phyloP scores from a whole-genome alignment of 2,329 filamentous ascomycete genomes.

The Rosellinia necatrix region DNA sequence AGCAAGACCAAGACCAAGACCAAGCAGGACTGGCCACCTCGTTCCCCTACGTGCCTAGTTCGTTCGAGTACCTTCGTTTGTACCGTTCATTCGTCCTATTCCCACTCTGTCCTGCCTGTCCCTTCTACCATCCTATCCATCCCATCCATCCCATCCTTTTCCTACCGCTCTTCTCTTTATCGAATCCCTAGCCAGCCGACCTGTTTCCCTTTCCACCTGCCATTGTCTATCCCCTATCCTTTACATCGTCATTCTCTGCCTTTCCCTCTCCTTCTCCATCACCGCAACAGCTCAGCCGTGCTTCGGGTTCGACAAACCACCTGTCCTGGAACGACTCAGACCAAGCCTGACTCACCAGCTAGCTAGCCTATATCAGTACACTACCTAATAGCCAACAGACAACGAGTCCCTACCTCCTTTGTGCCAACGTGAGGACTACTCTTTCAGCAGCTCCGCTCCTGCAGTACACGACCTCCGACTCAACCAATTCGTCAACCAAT shows the following conservation, averaged over 20 bases:
- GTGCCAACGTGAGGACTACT: constrained; percentile 33
- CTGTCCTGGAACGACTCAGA: constrained; percentile 36
- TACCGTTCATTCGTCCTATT: constrained; percentile 18
- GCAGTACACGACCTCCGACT: constrained; percentile 30
- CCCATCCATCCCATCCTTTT: constrained; percentile 36
- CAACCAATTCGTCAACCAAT: constrained; percentile 30
- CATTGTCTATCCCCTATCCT: constrained; percentile 39
- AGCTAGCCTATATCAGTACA: constrained; percentile 33
- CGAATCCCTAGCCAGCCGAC: constrained; percentile 34
- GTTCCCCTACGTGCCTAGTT: constrained; percentile 16
- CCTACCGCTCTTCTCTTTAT: constrained; percentile 38
- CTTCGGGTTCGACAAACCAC: constrained; percentile 35
- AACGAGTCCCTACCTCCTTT: constrained; percentile 36
- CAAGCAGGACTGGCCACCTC: too few species aligned
- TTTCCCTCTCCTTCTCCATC: constrained; percentile 34
- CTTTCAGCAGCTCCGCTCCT: constrained; percentile 36
- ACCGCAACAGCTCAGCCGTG: constrained; percentile 32
- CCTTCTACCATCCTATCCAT: constrained; percentile 26
- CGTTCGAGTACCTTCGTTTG: constrained; percentile 27
- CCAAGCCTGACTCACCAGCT: constrained; percentile 32
- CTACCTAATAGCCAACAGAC: constrained; percentile 30
- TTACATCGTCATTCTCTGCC: constrained; percentile 42
- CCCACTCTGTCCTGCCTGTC: constrained; percentile 17
- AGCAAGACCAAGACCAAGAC: too few species aligned
- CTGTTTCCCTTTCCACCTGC: constrained; percentile 30